These are phyloP conservation scores for Talinum fruticosum DNA, from an alignment of 148 eudicot species.

Conservation along the genomic window DNA sequence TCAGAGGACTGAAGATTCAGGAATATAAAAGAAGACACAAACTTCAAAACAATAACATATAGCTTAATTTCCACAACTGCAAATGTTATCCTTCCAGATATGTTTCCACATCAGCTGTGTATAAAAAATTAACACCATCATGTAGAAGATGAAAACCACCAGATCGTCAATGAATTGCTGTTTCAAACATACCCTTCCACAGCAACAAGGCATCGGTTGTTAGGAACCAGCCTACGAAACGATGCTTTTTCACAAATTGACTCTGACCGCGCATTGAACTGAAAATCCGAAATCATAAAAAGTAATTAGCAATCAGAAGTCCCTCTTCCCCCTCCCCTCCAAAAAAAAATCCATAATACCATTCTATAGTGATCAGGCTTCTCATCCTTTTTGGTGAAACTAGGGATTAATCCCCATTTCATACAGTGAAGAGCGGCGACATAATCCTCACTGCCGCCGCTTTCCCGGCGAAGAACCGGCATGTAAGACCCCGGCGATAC, in stretches of 20 bases:
- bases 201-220: conserved; percentile 77
- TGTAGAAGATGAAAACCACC: neutral
- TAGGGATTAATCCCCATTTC: conserved; percentile 98
- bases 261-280: conserved; percentile 96
- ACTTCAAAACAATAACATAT: neutral
- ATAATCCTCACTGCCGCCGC: conserved; percentile 39
- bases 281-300: conserved; percentile 17
- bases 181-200: conserved; percentile 76
- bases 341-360: conserved; percentile 37
- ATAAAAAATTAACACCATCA: too few species aligned
- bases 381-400: conserved; percentile 85
- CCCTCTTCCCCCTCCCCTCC: too few species aligned
- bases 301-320: too few species aligned
- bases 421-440: conserved; percentile 78
- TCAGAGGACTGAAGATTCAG: neutral
- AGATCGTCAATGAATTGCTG: neutral
- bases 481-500: conserved; percentile 77
- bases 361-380: conserved; percentile 88
- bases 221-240: conserved; percentile 89
- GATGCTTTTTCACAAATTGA: conserved; percentile 82
- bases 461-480: conserved; percentile 75
- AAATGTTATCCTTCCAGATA: neutral
- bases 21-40: neutral
- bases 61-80: neutral
- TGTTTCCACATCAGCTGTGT: neutral